Evolutionary conservation across 257 asterid species (phyloP).

Genomic region (Solanum chiquidenum): DNA sequence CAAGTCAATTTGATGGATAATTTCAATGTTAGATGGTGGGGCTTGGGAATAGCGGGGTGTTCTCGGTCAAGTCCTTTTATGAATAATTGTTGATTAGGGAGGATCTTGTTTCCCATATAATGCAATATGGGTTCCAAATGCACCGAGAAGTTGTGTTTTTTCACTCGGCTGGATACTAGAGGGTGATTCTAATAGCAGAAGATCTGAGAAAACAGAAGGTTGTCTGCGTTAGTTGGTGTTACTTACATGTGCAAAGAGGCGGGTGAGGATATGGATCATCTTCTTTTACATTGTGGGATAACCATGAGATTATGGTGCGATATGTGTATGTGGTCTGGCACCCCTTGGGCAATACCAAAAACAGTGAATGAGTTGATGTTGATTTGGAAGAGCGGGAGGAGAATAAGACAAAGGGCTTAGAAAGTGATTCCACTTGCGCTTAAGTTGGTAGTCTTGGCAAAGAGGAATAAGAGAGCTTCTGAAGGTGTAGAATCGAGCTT

Average conservation of each 20-base stretch:
- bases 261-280: neutral
- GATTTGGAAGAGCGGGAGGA: neutral
- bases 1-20: neutral
- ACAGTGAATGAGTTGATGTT: neutral
- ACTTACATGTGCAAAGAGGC: neutral
- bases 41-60: neutral
- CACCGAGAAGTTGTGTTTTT: neutral
- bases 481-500: neutral
- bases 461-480: neutral
- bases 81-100: neutral
- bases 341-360: neutral
- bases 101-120: neutral
- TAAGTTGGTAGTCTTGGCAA: neutral
- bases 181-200: neutral
- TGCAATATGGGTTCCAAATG: neutral
- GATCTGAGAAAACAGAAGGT: neutral
- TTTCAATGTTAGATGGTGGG: neutral
- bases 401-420: neutral
- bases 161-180: neutral
- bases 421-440: neutral
- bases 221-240: neutral
- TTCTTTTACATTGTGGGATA: neutral
- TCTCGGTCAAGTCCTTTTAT: neutral
- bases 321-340: neutral
- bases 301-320: neutral